Evolutionary conservation across 805 yeast genomes (phyloP), one percentile per base, ranked within the genome.

Genomic region (Sugiyamaella smithiae): DNA sequence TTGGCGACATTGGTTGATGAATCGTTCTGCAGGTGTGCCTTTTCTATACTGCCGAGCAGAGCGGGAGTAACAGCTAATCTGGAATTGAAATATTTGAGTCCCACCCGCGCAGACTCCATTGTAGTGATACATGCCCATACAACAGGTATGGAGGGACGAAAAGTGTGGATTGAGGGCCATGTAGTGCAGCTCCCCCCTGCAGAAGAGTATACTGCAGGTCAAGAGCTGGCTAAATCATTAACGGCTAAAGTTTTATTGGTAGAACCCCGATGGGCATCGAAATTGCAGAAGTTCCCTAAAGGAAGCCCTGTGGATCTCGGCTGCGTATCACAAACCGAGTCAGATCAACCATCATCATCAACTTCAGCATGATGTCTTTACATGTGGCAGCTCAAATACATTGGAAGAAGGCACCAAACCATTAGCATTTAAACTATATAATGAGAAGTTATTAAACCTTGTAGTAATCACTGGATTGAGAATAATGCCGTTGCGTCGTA

Each of bases 31-130:
- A 74, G 81, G 38, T 85, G 95, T 60, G 98, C 97, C 12, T 91
- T 89, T 63, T 81, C 88, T 2, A 69, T 76, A 23, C 70, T 91
- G 9, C 98, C 98, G 0, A 80, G 82, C 49, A 77, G 81, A 48
- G 74, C 84, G 44, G 99, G 98, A 11, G 96, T 93, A 20, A 91
- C 99, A 0, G 99, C 96, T 0, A 76, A 74, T 44, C 70, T 91
- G 37, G 67, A 76, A 2, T 71, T 91, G 6, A 73, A 84, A 45
- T 91, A 88, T 65, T 49, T 56, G 40, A 61, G 62, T 16, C 85
- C 83, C 33, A 80, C 81, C 0, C 74, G 73, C 1, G 84, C 89
- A 0, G 77, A 80, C 51, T 71, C 82, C 19, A 79, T 82, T 7
- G 78, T 89, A 1, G 71, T 88, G 11, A 66, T 93, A 42, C 72